Evolutionary conservation across 2,329 filamentous ascomycete genomes (phyloP).

Genomic region (Clonostachys solani): DNA sequence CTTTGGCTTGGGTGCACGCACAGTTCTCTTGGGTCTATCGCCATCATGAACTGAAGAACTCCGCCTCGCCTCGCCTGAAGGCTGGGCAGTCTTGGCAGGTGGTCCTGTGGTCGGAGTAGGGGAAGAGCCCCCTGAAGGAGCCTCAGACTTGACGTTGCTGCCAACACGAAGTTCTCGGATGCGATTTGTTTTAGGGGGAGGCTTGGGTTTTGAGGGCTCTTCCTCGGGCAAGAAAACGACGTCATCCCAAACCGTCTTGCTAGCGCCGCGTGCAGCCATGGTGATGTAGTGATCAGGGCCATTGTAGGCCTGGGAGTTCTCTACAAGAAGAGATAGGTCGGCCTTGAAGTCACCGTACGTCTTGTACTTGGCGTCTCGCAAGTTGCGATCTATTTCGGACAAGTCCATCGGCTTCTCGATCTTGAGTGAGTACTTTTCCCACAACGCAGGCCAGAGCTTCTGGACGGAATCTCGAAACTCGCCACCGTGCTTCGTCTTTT

Average conservation of each 20-base stretch:
- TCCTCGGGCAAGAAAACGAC: conserved; percentile 37
- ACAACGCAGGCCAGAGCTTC: conserved; percentile 69
- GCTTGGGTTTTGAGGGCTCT: conserved; percentile 57
- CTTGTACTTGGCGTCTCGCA: conserved; percentile 67
- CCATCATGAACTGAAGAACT: conserved; percentile 76
- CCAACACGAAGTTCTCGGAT: conserved; percentile 23
- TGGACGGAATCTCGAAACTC: conserved; percentile 78
- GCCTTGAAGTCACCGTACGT: conserved; percentile 68
- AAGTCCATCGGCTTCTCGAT: conserved; percentile 82
- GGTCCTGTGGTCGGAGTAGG: conserved; percentile 8
- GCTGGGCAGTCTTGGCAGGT: conserved; percentile 6
- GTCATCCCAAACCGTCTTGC: conserved; percentile 47
- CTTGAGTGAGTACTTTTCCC: conserved; percentile 64
- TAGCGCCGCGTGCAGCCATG: conserved; percentile 46
- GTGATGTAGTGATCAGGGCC: conserved; percentile 73
- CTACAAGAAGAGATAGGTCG: conserved; percentile 73
- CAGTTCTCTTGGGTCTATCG: conserved; percentile 83
- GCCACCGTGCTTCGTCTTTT: conserved; percentile 78
- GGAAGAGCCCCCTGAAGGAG: conserved; percentile 1
- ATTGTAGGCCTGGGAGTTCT: conserved; percentile 81
- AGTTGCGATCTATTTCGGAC: conserved; percentile 71
- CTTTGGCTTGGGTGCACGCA: conserved; percentile 84
- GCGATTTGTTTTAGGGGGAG: conserved; percentile 30
- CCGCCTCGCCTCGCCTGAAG: conserved; percentile 47
- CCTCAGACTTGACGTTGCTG: conserved; percentile 8